phyloP scores from a whole-genome alignment of 176 grass and related monocot genomes.

The Phoenix dactylifera region DNA sequence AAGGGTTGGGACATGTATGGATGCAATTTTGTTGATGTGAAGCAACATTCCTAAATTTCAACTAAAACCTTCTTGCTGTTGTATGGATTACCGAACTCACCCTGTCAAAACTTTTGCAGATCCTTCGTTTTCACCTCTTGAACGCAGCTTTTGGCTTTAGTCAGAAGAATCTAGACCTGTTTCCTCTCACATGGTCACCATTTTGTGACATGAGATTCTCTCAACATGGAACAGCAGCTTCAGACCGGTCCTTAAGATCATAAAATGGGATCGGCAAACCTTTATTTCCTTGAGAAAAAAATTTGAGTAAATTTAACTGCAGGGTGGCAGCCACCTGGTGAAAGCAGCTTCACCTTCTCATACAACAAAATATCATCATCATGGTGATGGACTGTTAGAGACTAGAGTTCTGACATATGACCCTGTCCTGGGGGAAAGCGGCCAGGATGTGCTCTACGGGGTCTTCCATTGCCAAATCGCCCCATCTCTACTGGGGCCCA shows the following conservation, averaged over 20 bases:
- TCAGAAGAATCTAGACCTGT: not conserved
- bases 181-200: constrained; percentile 2
- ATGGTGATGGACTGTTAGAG: constrained; percentile 9
- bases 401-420: constrained; percentile 43
- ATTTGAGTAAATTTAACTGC: not conserved
- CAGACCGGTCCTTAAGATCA: not conserved
- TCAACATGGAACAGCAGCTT: constrained; percentile 1
- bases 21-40: constrained; percentile 3
- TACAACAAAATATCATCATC: too few relatives aligned
- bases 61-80: not conserved
- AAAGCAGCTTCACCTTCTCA: not conserved
- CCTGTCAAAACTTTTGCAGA: constrained; percentile 2
- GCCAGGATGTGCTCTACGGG: constrained; percentile 49
- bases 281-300: constrained; percentile 11
- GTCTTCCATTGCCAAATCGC: constrained; percentile 66
- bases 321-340: not conserved
- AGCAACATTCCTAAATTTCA: not conserved
- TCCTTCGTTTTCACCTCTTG: not conserved
- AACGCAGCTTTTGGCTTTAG: not conserved
- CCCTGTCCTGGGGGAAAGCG: constrained; percentile 54
- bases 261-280: constrained; percentile 2
- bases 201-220: not conserved
- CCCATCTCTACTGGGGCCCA: constrained; percentile 77
- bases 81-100: constrained; percentile 6
- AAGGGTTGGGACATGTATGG: constrained; percentile 4